Evolutionary conservation across 1,284 basidiomycete genomes (phyloP), one percentile per base, ranked within the genome.

Genomic region (Ceratobasidium sp.): DNA sequence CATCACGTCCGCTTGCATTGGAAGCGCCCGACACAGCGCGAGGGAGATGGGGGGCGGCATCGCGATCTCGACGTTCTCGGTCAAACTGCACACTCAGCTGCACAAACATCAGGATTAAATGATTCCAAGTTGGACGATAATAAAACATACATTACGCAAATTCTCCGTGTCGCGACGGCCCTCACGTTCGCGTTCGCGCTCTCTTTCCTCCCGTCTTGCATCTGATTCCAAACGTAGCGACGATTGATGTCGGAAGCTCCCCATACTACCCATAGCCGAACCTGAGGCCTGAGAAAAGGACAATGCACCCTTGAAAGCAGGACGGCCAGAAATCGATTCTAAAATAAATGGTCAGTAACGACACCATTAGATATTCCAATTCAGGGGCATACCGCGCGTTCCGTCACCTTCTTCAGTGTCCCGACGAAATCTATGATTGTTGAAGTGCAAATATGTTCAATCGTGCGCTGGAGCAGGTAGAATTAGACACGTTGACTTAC

Each of bases 171-270:
- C 80, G 14, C 80, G 80, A 52, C 82, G 81, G n/a, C 77, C 75
- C 44, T 80, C 79, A 61, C 81, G 80, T 57, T 84, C 84, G 72
- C 84, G 77, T 41, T 82, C 82, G 35, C 82, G 80, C 61, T 83
- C 80, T n/a, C 79, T 74, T 43, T 82, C 81, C 52, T 77, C 78
- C 21, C 80, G 81, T 23, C 81, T 80, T 62, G 85, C 86, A 50
- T 72, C 83, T 85, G 43, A 43, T 76, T 75, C 69, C 77, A 76
- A 77, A 75, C 91, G 90, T n/a, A n/a, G n/a, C 76, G 90, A 81
- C 26, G 92, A 91, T 77, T 93, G 92, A 77, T 94, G 92, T 77
- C 92, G 91, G 81, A 93, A 94, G 79, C 93, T 93, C 66, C 93
- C 92, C 92, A 94, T 94, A 32, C 63, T 66, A 4, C 63, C 63